phyloP scores from a whole-genome alignment of 129 eudicot genomes.

The Pulicaria dysenterica region DNA sequence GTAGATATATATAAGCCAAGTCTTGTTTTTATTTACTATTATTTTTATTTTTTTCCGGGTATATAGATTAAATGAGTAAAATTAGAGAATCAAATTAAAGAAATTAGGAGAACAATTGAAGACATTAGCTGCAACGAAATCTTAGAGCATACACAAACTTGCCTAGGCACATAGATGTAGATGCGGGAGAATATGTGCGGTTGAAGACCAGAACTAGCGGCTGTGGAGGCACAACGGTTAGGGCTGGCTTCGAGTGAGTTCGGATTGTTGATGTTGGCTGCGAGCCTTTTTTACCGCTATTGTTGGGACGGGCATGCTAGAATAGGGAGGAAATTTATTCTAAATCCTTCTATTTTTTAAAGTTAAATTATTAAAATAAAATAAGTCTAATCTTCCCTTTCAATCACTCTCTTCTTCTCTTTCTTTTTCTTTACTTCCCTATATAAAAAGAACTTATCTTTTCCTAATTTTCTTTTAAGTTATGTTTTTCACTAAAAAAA shows the following conservation, averaged over 20 bases:
- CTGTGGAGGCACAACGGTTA: conserved; percentile 12
- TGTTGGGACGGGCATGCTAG: not conserved
- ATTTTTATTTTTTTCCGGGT: too few species aligned
- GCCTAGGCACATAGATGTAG: conserved; percentile 18
- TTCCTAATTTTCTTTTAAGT: too few species aligned
- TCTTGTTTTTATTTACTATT: too few species aligned
- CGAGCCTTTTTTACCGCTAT: conserved; percentile 26
- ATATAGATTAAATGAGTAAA: conserved; percentile 27
- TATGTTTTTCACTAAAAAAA: too few species aligned
- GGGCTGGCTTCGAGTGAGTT: conserved; percentile 23
- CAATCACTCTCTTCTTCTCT: too few species aligned
- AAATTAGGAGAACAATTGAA: conserved; percentile 10
- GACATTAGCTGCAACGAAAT: conserved; percentile 1
- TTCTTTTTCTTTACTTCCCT: too few species aligned
- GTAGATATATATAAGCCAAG: too few species aligned
- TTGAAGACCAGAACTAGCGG: conserved; percentile 16
- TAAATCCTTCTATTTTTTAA: too few species aligned
- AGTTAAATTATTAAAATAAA: too few species aligned
- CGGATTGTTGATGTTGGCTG: conserved; percentile 21
- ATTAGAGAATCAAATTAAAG: conserved; percentile 1
- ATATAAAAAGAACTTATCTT: too few species aligned
- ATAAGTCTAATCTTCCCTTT: too few species aligned
- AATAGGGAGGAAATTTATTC: too few species aligned
- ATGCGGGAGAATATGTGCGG: conserved; percentile 1
- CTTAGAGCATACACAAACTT: conserved; percentile 19